phyloP scores from a whole-genome alignment of 208 protist genomes.

The Leishmania arabica region DNA sequence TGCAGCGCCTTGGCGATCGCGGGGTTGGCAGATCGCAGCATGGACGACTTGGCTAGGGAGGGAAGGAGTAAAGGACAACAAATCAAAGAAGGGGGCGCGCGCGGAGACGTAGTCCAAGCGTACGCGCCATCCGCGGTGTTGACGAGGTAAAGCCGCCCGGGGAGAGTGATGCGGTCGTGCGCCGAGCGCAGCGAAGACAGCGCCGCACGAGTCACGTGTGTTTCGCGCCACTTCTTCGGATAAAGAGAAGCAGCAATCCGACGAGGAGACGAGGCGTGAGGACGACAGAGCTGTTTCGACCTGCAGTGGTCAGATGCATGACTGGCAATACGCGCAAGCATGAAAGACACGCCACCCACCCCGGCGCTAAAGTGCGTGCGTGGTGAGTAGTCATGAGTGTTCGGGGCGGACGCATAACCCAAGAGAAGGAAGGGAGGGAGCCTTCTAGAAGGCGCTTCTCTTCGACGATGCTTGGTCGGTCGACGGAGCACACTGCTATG shows the following conservation, averaged over 20 bases:
- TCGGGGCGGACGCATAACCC: not conserved
- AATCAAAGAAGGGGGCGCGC: too few species aligned
- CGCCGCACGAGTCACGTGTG: not conserved
- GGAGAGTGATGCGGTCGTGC: not conserved
- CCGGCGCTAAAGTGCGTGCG: not conserved
- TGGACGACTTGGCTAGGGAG: not conserved
- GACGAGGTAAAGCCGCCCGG: too few species aligned
- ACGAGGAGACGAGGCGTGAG: not conserved
- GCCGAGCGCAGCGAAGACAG: not conserved
- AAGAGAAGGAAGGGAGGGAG: not conserved
- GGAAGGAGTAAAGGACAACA: not conserved
- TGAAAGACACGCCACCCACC: not conserved
- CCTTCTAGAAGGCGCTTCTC: not conserved
- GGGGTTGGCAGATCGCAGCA: slow-evolving; percentile 47
- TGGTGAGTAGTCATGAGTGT: not conserved
- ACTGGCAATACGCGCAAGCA: not conserved
- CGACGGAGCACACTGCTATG: slow-evolving; percentile 1
- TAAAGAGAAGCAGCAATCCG: not conserved
- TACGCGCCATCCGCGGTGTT: not conserved
- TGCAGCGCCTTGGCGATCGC: slow-evolving; percentile 45
- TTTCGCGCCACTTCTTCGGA: too few species aligned
- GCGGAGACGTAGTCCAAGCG: not conserved
- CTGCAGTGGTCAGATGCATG: not conserved
- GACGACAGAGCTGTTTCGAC: not conserved
- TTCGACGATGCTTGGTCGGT: not conserved